Evolutionary conservation across 495 filamentous ascomycete genomes (phyloP).

Genomic region (Aspergillus leporis): DNA sequence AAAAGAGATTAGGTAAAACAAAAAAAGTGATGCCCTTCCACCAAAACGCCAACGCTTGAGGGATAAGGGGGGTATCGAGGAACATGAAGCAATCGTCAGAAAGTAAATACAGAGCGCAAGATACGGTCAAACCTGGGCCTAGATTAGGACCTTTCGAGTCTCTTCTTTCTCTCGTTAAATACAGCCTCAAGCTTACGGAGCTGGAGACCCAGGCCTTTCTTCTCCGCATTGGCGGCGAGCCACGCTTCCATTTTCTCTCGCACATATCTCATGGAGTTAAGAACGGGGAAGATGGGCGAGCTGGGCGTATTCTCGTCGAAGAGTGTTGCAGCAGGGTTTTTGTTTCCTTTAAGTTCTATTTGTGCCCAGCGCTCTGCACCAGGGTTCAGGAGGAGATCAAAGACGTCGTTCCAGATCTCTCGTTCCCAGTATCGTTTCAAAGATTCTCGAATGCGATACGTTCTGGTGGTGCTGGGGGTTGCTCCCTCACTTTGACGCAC

Average conservation of each 20-base stretch:
- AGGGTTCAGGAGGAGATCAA: slow-evolving; percentile 88
- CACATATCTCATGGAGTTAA: slow-evolving; percentile 62
- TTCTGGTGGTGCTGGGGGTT: slow-evolving; percentile 44
- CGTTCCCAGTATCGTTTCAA: slow-evolving; percentile 95
- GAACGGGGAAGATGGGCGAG: slow-evolving; percentile 57
- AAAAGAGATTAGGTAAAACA: not conserved
- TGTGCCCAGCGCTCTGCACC: slow-evolving; percentile 46
- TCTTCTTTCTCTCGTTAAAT: slow-evolving; percentile 67
- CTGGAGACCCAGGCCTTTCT: slow-evolving; percentile 60
- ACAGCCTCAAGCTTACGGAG: slow-evolving; percentile 65
- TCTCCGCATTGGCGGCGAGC: slow-evolving; percentile 79
- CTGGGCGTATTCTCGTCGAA: slow-evolving; percentile 6
- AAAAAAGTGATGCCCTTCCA: slow-evolving; percentile 1
- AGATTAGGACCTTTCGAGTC: slow-evolving; percentile 35
- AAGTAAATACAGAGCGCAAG: slow-evolving; percentile 8
- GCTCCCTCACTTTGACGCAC: slow-evolving; percentile 36
- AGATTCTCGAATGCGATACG: slow-evolving; percentile 69
- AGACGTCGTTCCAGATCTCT: slow-evolving; percentile 81
- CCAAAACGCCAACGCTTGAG: not conserved
- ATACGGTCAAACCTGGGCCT: not conserved
- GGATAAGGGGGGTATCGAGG: not conserved
- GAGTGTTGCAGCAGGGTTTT: slow-evolving; percentile 10
- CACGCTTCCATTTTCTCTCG: slow-evolving; percentile 83
- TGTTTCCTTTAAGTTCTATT: slow-evolving; percentile 58
- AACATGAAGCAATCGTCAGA: slow-evolving; percentile 7